phyloP scores from a whole-genome alignment of 805 yeast genomes.

The Vanderwaltozyma yarrowii region DNA sequence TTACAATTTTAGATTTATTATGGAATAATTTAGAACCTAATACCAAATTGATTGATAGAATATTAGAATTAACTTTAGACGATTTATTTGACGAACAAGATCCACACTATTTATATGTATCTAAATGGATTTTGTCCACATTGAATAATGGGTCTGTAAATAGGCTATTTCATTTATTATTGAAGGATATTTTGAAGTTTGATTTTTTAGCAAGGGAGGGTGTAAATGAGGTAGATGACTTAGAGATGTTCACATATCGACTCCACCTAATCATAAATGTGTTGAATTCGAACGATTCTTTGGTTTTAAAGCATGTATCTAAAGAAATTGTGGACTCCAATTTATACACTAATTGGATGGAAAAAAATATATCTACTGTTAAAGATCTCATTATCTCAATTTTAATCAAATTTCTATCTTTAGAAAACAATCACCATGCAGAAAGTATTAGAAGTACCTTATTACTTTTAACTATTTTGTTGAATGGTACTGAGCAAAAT shows the following conservation, averaged over 20 bases:
- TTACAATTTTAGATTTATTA: conserved; percentile 49
- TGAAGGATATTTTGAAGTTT: conserved; percentile 42
- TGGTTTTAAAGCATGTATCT: conserved; percentile 39
- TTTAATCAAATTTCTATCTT: conserved; percentile 36
- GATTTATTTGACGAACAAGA: conserved; percentile 38
- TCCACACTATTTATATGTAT: conserved; percentile 34
- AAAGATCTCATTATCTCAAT: conserved; percentile 43
- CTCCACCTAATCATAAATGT: conserved; percentile 44
- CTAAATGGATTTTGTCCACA: conserved; percentile 40
- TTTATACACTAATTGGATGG: conserved; percentile 6
- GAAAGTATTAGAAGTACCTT: conserved; percentile 36
- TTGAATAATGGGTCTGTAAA: conserved; percentile 46
- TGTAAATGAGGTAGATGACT: conserved; percentile 44
- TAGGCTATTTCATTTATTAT: conserved; percentile 48
- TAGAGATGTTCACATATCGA: conserved; percentile 52
- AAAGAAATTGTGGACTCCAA: conserved; percentile 52
- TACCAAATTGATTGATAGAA: conserved; percentile 37
- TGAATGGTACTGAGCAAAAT: conserved; percentile 49
- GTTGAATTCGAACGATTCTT: conserved; percentile 35
- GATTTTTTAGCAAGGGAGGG: conserved; percentile 25
- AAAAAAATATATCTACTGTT: conserved; percentile 42
- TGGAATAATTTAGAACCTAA: conserved; percentile 61
- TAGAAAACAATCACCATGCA: conserved; percentile 26
- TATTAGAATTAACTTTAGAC: conserved; percentile 60
- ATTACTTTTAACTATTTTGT: conserved; percentile 34